Evolutionary conservation across 331 rosid genomes (phyloP), one percentile per base, ranked within the genome.

Genomic region (Cydonia oblonga): DNA sequence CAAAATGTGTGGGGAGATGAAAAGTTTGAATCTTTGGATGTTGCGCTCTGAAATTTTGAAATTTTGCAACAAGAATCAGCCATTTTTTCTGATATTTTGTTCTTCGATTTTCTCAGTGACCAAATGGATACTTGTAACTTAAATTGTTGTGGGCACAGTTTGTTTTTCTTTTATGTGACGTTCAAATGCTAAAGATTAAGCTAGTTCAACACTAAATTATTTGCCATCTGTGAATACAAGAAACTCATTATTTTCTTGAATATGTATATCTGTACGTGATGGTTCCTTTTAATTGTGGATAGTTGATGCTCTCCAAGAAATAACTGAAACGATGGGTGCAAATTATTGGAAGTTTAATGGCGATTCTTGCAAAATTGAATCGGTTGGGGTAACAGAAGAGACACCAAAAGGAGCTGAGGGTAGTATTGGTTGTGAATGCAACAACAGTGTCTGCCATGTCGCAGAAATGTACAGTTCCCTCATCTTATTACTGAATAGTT

Each of bases 381-480:
- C 64, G 83, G 85, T 81, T 63, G 86, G 87, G 69, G 28, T 83
- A 38, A 67, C 87, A 7, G 56, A 22, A 28, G 76, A 70, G 54
- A 20, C 73, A 29, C 84, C 82, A 0, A 35, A 23, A 40, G 75
- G 56, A 66, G 13, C 87, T 28, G 28, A 70, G 5, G 11, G 38
- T 25, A 66, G 9, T 25, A 58, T 86, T 53, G 38, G 0, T 29
- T 86, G 87, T 63, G 82, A 86, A 16, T 83, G 84, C 70, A 78
- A 78, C 51, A 51, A 15, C 54, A 73, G 70, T 23, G 72, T 60
- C 81, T 90, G 96, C 77, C 98, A 93, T 64, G 90, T 90, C 35
- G 76, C 81, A 80, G 80, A 20, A 76, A 83, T 93, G 96, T 93
- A 90, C 30, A 71, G 69, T 19, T 72, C 29, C 64, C 76, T 72